phyloP scores from a whole-genome alignment of 2,329 filamentous ascomycete genomes.

The Albifimbria verrucaria region DNA sequence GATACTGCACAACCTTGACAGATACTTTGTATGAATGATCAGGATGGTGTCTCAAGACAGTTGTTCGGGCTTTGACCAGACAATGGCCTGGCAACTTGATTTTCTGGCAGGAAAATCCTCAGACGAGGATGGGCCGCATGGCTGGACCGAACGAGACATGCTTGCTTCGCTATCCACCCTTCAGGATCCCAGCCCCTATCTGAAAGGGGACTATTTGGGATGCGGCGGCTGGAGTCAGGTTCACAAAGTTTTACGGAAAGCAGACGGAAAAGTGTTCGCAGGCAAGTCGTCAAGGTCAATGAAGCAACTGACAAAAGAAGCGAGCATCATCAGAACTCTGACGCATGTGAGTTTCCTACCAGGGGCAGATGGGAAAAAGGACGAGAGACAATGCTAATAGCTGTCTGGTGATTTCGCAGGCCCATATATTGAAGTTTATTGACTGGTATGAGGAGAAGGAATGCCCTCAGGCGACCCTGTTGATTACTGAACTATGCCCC shows the following conservation, averaged over 20 bases:
- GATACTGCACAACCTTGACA: too few relatives aligned
- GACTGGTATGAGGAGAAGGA: slow-evolving; percentile 21
- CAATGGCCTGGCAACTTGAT: background rate
- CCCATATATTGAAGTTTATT: slow-evolving; percentile 23
- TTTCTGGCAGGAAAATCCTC: too few relatives aligned
- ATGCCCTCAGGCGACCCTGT: slow-evolving; percentile 13
- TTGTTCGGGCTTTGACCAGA: too few relatives aligned
- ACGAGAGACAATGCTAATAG: background rate
- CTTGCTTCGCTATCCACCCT: background rate
- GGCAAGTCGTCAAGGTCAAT: slow-evolving; percentile 21
- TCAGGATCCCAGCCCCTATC: slow-evolving; percentile 15
- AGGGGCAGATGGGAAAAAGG: background rate
- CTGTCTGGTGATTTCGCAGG: slow-evolving; percentile 9
- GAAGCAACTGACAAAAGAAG: slow-evolving; percentile 21
- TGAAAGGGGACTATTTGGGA: slow-evolving; percentile 20
- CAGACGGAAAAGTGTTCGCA: slow-evolving; percentile 22
- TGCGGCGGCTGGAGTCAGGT: slow-evolving; percentile 24
- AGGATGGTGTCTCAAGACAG: too few relatives aligned
- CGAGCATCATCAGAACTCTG: slow-evolving; percentile 13
- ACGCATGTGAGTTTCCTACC: slow-evolving; percentile 19
- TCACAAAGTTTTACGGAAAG: slow-evolving; percentile 21
- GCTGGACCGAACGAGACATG: background rate
- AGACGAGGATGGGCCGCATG: background rate
- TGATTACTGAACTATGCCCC: slow-evolving; percentile 28
- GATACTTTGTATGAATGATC: too few relatives aligned